Evolutionary conservation across 495 filamentous ascomycete species (phyloP).

Genomic region (Melanomma pulvis-pyrius): DNA sequence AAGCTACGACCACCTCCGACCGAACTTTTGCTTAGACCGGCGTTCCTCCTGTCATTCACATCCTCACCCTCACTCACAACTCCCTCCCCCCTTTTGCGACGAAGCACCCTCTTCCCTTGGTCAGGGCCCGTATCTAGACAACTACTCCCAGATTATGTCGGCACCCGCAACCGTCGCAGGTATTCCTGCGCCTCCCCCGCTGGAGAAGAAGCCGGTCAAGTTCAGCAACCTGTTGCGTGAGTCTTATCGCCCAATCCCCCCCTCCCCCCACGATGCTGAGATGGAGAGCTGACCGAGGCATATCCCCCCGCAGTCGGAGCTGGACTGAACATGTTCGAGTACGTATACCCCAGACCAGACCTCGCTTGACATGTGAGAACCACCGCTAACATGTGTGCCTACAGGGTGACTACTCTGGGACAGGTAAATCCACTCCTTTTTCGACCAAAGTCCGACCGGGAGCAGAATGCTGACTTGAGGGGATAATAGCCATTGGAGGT

Average conservation of each 20-base stretch:
- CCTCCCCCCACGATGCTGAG: neutral
- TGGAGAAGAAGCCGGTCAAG: conserved; percentile 99
- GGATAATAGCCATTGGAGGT: conserved; percentile 83
- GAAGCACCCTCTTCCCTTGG: conserved; percentile 66
- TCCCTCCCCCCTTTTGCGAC: conserved; percentile 55
- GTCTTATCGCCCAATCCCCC: conserved; percentile 35
- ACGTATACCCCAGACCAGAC: conserved; percentile 46
- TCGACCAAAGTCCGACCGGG: neutral
- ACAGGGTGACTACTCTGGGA: conserved; percentile 80
- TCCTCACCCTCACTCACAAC: neutral
- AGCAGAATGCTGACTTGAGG: neutral
- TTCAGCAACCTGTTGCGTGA: conserved; percentile 93
- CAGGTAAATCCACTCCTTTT: conserved; percentile 56
- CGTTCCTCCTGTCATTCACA: neutral
- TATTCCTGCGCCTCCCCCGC: conserved; percentile 56
- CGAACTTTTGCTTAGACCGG: conserved; percentile 6
- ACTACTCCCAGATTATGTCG: conserved; percentile 38
- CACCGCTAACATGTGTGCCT: conserved; percentile 21
- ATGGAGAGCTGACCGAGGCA: conserved; percentile 27
- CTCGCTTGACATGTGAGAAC: conserved; percentile 14
- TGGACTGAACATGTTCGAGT: conserved; percentile 97
- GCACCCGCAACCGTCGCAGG: conserved; percentile 57
- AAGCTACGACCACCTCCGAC: conserved; percentile 28
- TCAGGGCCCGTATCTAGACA: conserved; percentile 42
- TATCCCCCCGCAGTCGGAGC: conserved; percentile 68